Conservation (phyloP, 306 rosid genomes). For the Vigna mungo region DNA sequence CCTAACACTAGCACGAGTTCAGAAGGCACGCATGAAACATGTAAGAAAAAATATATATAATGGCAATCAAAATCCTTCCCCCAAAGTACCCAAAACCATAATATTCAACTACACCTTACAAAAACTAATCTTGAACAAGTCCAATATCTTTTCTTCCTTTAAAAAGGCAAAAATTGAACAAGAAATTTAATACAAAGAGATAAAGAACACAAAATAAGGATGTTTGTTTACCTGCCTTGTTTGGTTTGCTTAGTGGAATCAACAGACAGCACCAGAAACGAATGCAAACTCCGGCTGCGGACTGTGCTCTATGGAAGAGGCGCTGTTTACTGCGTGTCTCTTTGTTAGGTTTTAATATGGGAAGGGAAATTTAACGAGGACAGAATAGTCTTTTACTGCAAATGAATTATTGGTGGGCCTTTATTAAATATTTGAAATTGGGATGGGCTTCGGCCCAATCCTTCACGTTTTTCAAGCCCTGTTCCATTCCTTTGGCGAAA, state of each 20-base stretch:
- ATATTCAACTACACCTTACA: neutral
- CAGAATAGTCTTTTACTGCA: neutral
- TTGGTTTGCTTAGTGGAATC: conserved; percentile 3
- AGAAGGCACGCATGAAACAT: no score
- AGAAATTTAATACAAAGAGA: neutral
- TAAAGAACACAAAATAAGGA: neutral
- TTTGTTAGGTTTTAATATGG: conserved; percentile 9
- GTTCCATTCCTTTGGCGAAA: neutral
- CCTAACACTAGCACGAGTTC: no score
- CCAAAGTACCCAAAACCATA: neutral
- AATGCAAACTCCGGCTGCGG: neutral
- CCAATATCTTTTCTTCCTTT: neutral
- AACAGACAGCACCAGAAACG: neutral
- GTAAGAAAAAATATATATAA: no score
- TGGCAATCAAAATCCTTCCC: no score
- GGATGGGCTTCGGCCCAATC: neutral
- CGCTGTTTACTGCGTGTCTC: neutral
- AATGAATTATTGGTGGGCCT: conserved; percentile 1
- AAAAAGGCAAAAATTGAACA: neutral
- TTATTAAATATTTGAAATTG: neutral
- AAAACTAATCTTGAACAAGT: no score
- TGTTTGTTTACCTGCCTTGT: conserved; percentile 34
- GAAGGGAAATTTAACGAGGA: neutral
- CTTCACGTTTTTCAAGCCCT: neutral
- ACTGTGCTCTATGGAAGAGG: neutral